Evolutionary conservation across 345 rosid species (phyloP).

Genomic region (Salix udensis): DNA sequence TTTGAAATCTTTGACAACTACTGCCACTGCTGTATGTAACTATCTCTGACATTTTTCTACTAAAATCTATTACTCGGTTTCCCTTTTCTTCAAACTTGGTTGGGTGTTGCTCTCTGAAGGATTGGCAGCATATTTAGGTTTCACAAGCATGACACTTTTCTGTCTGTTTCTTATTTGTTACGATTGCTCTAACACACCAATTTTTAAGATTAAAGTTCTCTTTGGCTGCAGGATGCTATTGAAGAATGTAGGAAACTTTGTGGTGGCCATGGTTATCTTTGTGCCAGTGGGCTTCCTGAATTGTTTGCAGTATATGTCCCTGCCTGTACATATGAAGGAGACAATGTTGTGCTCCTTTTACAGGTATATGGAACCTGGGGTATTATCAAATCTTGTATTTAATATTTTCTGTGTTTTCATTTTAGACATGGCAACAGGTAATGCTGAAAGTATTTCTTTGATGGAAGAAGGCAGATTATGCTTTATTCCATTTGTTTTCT

Average conservation of each 20-base stretch:
- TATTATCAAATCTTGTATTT: background rate
- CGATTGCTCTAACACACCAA: background rate
- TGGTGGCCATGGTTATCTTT: slow-evolving; percentile 98
- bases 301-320: slow-evolving; percentile 93
- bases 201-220: background rate
- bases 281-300: slow-evolving; percentile 95
- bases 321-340: slow-evolving; percentile 97
- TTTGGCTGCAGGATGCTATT: slow-evolving; percentile 70
- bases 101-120: background rate
- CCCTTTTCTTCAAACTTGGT: background rate
- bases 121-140: background rate
- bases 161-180: background rate
- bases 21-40: slow-evolving; percentile 79
- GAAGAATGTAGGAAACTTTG: slow-evolving; percentile 98
- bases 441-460: background rate
- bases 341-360: slow-evolving; percentile 80
- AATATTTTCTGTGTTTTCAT: background rate
- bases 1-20: slow-evolving; percentile 90
- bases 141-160: background rate
- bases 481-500: background rate
- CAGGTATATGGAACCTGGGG: slow-evolving; percentile 48
- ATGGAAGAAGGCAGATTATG: background rate
- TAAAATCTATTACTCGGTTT: background rate
- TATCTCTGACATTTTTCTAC: background rate
- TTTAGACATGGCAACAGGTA: background rate